These are phyloP conservation scores for Jacaranda copaia DNA, from an alignment of 257 asterid genomes.

Conservation along the genomic window DNA sequence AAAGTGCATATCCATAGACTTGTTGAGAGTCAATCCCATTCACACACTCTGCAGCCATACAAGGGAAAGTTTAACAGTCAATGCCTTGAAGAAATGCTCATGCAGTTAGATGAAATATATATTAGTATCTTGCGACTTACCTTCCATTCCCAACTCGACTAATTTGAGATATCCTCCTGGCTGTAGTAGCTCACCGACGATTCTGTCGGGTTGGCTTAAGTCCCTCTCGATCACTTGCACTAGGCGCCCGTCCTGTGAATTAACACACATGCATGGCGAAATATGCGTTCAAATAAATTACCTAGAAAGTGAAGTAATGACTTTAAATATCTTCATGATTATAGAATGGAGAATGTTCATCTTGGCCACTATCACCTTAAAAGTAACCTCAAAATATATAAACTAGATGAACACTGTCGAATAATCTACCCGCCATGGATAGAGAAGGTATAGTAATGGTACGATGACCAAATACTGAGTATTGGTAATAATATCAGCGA, in stretches of 20 bases:
- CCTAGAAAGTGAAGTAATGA: too few species aligned
- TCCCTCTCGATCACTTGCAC: constrained; percentile 66
- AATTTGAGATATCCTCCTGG: constrained; percentile 66
- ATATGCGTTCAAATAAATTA: too few species aligned
- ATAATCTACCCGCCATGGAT: too few species aligned
- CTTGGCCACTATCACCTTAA: too few species aligned
- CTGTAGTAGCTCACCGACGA: constrained; percentile 62
- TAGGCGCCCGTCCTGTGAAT: constrained; percentile 49
- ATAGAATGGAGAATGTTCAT: too few species aligned
- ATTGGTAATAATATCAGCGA: too few species aligned
- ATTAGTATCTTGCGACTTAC: constrained; percentile 26
- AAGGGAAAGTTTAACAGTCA: neutral
- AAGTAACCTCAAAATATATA: too few species aligned
- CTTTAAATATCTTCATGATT: too few species aligned
- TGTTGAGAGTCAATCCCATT: constrained; percentile 56
- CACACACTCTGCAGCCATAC: constrained; percentile 47
- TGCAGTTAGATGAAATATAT: neutral
- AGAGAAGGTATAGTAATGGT: too few species aligned
- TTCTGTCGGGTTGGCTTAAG: constrained; percentile 58
- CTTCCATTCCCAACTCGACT: constrained; percentile 59
- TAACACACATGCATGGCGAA: neutral
- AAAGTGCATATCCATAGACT: constrained; percentile 53
- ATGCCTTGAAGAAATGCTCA: neutral
- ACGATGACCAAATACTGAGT: too few species aligned
- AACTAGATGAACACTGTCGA: too few species aligned